A percentile compares a stretch with the other conserved stretches of the same genome.
These are phyloP conservation scores for Metschnikowia kofuensis DNA, from an alignment of 805 yeast species.

Conservation along the genomic window DNA sequence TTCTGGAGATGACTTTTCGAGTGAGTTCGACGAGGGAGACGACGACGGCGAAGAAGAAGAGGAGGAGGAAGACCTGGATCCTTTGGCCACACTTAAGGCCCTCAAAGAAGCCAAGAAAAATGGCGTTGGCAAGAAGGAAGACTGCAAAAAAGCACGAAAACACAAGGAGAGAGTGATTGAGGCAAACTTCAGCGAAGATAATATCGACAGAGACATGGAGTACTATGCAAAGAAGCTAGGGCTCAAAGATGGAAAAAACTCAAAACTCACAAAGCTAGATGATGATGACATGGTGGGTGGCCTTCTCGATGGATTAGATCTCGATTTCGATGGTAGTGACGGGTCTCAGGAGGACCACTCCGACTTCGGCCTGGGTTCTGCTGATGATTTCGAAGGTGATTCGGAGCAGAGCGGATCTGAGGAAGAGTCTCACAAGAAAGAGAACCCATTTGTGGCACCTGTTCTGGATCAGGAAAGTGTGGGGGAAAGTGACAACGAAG, in stretches of 20 bases:
- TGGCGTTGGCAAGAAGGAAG: slow-evolving; percentile 16
- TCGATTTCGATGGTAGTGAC: slow-evolving; percentile 35
- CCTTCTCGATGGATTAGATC: slow-evolving; percentile 72
- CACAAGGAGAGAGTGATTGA: slow-evolving; percentile 13
- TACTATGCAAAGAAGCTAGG: slow-evolving; percentile 84
- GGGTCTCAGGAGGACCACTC: slow-evolving; percentile 18
- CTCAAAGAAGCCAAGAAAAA: slow-evolving; percentile 14
- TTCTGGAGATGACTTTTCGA: slow-evolving; percentile 13
- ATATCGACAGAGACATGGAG: slow-evolving; percentile 65
- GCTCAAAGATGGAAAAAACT: slow-evolving; percentile 49
- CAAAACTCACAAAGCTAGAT: slow-evolving; percentile 45
- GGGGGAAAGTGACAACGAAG: slow-evolving; percentile 10
- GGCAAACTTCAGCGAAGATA: slow-evolving; percentile 15
- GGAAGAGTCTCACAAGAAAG: slow-evolving; percentile 37
- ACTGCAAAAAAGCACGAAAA: slow-evolving; percentile 14
- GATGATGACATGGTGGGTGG: slow-evolving; percentile 82
- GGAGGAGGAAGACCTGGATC: slow-evolving; percentile 20
- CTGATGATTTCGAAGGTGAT: slow-evolving; percentile 11
- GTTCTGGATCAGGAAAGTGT: slow-evolving; percentile 12
- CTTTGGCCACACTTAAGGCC: slow-evolving; percentile 24
- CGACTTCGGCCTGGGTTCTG: slow-evolving; percentile 12
- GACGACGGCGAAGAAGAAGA: slow-evolving; percentile 11
- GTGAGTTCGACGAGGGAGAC: slow-evolving; percentile 14
- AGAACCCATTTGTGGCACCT: slow-evolving; percentile 43
- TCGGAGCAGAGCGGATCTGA: slow-evolving; percentile 22